These are phyloP conservation scores for Pseudovirgaria hyperparasitica DNA, from an alignment of 2,329 filamentous ascomycete genomes.

Conservation along the genomic window DNA sequence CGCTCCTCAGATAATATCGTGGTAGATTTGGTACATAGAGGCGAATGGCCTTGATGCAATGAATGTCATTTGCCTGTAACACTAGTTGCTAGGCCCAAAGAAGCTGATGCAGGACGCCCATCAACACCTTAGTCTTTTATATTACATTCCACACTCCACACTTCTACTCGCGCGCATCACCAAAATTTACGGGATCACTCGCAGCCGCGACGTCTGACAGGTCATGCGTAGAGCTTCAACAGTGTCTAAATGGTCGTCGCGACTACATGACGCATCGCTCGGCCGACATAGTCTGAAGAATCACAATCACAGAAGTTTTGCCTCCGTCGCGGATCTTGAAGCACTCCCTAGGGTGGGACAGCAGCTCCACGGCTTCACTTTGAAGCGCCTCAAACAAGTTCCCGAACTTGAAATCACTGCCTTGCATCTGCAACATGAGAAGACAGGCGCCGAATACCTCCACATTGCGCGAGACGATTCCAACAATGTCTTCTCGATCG, in stretches of 20 bases:
- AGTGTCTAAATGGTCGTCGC: neutral
- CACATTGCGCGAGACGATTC: constrained; percentile 90
- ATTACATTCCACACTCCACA: too few species aligned
- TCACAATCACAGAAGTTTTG: constrained; percentile 25
- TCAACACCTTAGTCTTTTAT: too few species aligned
- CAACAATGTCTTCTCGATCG: constrained; percentile 99
- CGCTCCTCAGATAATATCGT: too few species aligned
- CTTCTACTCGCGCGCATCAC: too few species aligned
- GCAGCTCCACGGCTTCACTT: constrained; percentile 84
- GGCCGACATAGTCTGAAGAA: neutral
- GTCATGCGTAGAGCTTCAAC: neutral
- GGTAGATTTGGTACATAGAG: too few species aligned
- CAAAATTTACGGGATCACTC: too few species aligned
- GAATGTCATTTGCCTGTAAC: too few species aligned
- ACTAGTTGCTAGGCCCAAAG: too few species aligned
- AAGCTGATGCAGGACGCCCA: too few species aligned
- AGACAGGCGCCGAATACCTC: constrained; percentile 89
- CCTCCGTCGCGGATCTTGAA: constrained; percentile 63
- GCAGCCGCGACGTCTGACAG: too few species aligned
- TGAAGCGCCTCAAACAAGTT: constrained; percentile 80
- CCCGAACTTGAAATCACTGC: constrained; percentile 90
- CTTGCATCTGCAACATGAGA: constrained; percentile 80
- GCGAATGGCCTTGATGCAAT: too few species aligned
- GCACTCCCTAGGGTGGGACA: constrained; percentile 69
- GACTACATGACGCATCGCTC: neutral